Evolutionary conservation across 208 protist species (phyloP).

Genomic region (Eutreptiella sp.): DNA sequence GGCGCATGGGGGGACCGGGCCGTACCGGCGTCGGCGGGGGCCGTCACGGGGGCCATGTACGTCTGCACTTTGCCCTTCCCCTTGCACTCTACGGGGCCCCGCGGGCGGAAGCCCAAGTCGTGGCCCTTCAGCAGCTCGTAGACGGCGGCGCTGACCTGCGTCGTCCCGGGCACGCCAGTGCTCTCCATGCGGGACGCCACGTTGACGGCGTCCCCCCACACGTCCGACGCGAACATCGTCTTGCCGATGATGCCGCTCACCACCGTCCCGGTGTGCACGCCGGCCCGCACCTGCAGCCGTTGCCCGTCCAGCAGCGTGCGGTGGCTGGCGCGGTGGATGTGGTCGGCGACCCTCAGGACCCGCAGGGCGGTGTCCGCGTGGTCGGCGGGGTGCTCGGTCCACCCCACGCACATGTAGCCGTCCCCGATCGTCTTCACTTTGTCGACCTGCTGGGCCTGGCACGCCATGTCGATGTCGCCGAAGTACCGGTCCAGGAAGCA

Average conservation of each 20-base stretch:
- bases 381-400: neutral
- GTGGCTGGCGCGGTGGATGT: too few species aligned
- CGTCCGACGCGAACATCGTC: slow-evolving; percentile 35
- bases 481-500: slow-evolving; percentile 17
- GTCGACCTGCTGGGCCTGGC: slow-evolving; percentile 11
- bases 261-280: slow-evolving; percentile 34
- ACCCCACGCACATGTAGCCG: slow-evolving; percentile 19
- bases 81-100: too few species aligned
- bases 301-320: too few species aligned
- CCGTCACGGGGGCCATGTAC: too few species aligned
- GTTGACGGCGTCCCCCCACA: slow-evolving; percentile 42
- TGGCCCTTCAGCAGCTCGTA: too few species aligned
- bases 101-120: too few species aligned
- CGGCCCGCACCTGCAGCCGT: slow-evolving; percentile 26
- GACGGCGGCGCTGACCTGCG: too few species aligned
- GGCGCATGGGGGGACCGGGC: too few species aligned
- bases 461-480: slow-evolving; percentile 17
- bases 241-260: slow-evolving; percentile 35
- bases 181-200: slow-evolving; percentile 36
- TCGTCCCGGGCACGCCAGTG: slow-evolving; percentile 29
- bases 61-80: too few species aligned
- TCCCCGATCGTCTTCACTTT: slow-evolving; percentile 41
- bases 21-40: too few species aligned
- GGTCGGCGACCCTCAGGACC: too few species aligned
- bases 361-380: too few species aligned